Conservation (phyloP, 345 rosid species). For the Citrus medica region DNA sequence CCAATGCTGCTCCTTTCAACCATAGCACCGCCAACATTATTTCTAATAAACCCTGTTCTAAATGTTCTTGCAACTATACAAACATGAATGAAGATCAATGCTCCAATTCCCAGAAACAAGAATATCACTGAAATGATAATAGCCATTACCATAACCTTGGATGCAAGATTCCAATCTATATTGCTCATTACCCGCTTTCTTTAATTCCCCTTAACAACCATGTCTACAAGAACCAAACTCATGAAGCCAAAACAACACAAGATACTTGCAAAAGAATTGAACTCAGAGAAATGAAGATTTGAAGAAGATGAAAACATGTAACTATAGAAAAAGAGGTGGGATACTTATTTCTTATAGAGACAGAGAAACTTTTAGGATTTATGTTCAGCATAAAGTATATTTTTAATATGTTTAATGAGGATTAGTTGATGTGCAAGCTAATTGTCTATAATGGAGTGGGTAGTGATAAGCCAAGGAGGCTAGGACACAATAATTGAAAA, state of each 20-base stretch:
- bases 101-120: constrained; percentile 37
- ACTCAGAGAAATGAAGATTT: background rate
- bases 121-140: constrained; percentile 31
- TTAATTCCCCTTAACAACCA: background rate
- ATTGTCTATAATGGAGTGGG: constrained; percentile 16
- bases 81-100: constrained; percentile 37
- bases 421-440: background rate
- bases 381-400: too few species aligned
- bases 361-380: too few species aligned
- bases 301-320: too few species aligned
- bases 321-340: background rate
- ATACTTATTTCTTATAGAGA: background rate
- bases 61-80: constrained; percentile 39
- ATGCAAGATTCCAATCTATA: background rate
- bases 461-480: background rate
- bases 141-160: constrained; percentile 25
- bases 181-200: constrained; percentile 14
- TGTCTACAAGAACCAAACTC: too few species aligned
- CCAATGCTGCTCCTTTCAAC: background rate
- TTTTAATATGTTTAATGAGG: background rate
- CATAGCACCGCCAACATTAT: background rate
- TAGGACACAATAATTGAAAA: too few species aligned
- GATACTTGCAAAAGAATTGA: background rate
- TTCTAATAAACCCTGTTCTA: constrained; percentile 12
- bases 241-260: too few species aligned